These are phyloP conservation scores for Helenozyma baotianmanensis DNA, from an alignment of 805 yeast species.

Conservation along the genomic window DNA sequence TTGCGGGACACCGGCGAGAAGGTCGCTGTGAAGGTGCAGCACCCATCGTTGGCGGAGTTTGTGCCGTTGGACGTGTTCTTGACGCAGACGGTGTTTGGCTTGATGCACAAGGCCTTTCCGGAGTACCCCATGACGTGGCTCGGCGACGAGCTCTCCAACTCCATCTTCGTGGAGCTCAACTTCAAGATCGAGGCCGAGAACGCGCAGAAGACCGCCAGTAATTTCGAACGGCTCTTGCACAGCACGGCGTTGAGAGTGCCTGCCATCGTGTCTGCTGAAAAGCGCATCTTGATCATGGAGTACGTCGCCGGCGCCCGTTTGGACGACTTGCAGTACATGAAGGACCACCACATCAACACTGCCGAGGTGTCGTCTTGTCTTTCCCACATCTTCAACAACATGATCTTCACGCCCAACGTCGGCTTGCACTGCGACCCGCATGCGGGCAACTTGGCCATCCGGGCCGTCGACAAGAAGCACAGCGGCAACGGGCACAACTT, in stretches of 20 bases:
- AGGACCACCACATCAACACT: constrained; percentile 59
- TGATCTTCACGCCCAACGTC: constrained; percentile 92
- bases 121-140: constrained; percentile 93
- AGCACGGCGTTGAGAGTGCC: constrained; percentile 83
- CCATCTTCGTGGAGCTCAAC: constrained; percentile 88
- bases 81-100: constrained; percentile 68
- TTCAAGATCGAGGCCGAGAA: constrained; percentile 83
- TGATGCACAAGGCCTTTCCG: constrained; percentile 79
- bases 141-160: constrained; percentile 84
- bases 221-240: constrained; percentile 52
- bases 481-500: constrained; percentile 58
- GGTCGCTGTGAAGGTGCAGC: constrained; percentile 95
- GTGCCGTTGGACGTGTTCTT: constrained; percentile 85
- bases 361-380: constrained; percentile 79
- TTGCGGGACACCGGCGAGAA: constrained; percentile 53
- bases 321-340: constrained; percentile 67
- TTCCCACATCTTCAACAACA: constrained; percentile 85
- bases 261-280: constrained; percentile 55
- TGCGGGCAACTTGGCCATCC: constrained; percentile 90
- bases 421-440: constrained; percentile 98
- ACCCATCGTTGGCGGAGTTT: constrained; percentile 79
- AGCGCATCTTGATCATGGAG: constrained; percentile 83
- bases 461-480: constrained; percentile 25
- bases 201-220: constrained; percentile 62
- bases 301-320: constrained; percentile 76